Conservation (phyloP, 352 stramenopile genomes). For the Nannochloropsis limnetica region DNA sequence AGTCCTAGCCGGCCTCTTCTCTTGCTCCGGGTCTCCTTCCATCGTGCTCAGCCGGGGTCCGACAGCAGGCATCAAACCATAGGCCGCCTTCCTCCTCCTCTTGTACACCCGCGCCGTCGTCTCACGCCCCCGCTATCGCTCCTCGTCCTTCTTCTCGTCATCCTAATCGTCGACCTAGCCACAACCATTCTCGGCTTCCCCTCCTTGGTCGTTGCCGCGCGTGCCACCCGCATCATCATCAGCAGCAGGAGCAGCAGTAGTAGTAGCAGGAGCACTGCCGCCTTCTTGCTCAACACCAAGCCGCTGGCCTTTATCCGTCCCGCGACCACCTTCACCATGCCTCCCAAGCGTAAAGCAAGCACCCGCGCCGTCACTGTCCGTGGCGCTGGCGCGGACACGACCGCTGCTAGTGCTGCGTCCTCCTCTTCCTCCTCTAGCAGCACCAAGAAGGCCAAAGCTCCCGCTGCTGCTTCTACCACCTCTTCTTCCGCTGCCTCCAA, state of each 20-base stretch:
- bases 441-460: neutral
- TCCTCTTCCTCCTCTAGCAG: neutral
- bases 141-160: neutral
- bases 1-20: neutral
- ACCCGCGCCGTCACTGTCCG: neutral
- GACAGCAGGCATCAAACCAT: too few species aligned
- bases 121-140: neutral
- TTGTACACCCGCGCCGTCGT: neutral
- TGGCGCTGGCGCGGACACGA: neutral
- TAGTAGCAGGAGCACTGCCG: neutral
- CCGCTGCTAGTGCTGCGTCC: neutral
- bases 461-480: neutral
- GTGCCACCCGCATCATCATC: neutral
- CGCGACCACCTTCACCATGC: neutral
- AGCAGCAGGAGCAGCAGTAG: neutral
- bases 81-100: neutral
- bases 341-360: conserved; percentile 5
- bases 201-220: neutral
- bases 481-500: neutral
- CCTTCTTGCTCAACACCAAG: neutral
- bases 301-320: neutral
- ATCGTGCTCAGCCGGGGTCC: neutral
- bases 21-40: neutral
- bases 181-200: neutral
- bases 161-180: neutral